A percentile compares a stretch with the other conserved stretches of the same genome.
phyloP scores from a whole-genome alignment of 2,329 filamentous ascomycete genomes.

The Colletotrichum melonis region DNA sequence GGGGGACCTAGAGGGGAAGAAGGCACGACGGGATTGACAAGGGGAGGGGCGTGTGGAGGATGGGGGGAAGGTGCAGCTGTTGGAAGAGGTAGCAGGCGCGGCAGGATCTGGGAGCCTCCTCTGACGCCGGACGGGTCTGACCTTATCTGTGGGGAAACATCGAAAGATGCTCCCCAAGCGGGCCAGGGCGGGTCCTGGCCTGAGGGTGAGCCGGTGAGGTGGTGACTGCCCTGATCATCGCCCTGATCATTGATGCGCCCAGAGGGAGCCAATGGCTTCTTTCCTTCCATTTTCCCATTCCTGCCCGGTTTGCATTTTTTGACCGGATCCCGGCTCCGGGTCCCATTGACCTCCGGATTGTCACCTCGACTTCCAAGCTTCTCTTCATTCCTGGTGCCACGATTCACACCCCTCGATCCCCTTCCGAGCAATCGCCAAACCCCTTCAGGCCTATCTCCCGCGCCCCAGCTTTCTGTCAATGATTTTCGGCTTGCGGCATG shows the following conservation, averaged over 20 bases:
- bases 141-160: slow-evolving; percentile 36
- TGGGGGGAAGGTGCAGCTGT: slow-evolving; percentile 9
- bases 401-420: background rate
- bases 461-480: background rate
- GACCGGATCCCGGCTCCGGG: background rate
- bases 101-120: slow-evolving; percentile 1
- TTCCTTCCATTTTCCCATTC: background rate
- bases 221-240: background rate
- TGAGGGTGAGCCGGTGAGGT: background rate
- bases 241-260: background rate
- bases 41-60: background rate
- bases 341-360: background rate
- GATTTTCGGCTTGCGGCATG: background rate
- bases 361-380: background rate
- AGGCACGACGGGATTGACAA: background rate
- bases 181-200: slow-evolving; percentile 10
- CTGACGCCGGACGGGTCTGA: background rate
- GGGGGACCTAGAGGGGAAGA: background rate
- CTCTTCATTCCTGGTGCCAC: background rate
- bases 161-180: slow-evolving; percentile 29
- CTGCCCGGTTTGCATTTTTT: background rate
- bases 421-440: background rate
- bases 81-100: background rate
- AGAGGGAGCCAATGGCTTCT: background rate
- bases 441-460: slow-evolving; percentile 1